Evolutionary conservation across 495 filamentous ascomycete species (phyloP).

Genomic region (Aspergillus funiculosus): DNA sequence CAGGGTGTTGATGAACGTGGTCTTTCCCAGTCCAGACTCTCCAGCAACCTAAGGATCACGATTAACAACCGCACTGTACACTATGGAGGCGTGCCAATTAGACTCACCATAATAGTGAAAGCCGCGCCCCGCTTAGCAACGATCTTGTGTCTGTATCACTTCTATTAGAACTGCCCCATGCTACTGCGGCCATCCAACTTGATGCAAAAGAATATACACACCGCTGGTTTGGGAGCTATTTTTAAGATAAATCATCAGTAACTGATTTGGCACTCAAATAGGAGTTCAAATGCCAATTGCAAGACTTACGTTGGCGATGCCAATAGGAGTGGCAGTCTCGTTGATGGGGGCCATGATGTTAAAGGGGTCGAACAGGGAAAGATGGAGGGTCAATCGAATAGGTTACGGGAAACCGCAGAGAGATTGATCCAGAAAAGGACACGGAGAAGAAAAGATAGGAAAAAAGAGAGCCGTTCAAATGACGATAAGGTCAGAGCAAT

Average conservation of each 20-base stretch:
- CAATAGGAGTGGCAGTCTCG: conserved; percentile 90
- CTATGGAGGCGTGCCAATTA: conserved; percentile 4
- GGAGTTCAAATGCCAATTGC: neutral
- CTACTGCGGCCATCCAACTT: conserved; percentile 6
- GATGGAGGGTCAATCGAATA: conserved; percentile 16
- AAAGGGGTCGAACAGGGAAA: conserved; percentile 22
- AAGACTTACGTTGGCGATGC: conserved; percentile 88
- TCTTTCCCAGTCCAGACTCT: conserved; percentile 98
- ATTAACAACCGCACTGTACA: conserved; percentile 27
- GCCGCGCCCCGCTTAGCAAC: conserved; percentile 98
- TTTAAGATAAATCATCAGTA: conserved; percentile 2
- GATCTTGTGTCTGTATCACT: conserved; percentile 78
- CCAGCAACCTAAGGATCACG: conserved; percentile 69
- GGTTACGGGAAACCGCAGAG: conserved; percentile 14
- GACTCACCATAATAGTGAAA: conserved; percentile 94
- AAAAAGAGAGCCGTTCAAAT: conserved; percentile 16
- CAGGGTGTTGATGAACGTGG: conserved; percentile 99
- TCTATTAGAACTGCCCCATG: conserved; percentile 29
- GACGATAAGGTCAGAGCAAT: conserved; percentile 18
- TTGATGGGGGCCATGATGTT: conserved; percentile 68
- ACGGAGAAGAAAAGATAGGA: conserved; percentile 3
- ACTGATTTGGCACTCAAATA: neutral
- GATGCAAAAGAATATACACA: conserved; percentile 31
- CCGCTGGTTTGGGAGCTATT: conserved; percentile 83
- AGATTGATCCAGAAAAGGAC: neutral